Percentiles rank a stretch among this genome's conserved stretches.
phyloP scores from a whole-genome alignment of 352 stramenopile genomes.

The Discostella stelligera region DNA sequence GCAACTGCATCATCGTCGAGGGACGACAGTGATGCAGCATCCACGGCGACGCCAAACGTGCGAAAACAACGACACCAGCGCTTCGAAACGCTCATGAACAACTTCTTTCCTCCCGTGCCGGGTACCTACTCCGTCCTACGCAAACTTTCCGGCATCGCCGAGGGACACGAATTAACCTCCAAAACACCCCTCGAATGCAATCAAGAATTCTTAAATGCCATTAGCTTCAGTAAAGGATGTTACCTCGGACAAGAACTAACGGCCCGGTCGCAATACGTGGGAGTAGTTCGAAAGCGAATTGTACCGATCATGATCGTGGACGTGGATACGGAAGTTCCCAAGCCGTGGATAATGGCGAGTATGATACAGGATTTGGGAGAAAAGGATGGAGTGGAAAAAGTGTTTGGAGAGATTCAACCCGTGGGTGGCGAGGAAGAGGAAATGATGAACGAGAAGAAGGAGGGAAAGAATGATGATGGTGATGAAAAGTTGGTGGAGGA shows the following conservation, averaged over 20 bases:
- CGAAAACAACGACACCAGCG: constrained; percentile 7
- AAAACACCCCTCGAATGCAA: constrained; percentile 71
- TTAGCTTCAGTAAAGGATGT: constrained; percentile 76
- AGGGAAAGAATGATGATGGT: not conserved
- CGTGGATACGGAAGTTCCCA: constrained; percentile 66
- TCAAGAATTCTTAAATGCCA: constrained; percentile 76
- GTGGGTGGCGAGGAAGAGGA: constrained; percentile 7
- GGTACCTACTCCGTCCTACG: constrained; percentile 74
- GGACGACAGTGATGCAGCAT: not conserved
- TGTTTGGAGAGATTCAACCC: constrained; percentile 22
- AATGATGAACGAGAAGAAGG: not conserved
- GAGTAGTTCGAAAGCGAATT: constrained; percentile 73
- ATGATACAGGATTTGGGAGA: constrained; percentile 66
- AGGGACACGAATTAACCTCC: constrained; percentile 63
- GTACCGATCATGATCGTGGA: constrained; percentile 70
- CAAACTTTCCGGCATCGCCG: constrained; percentile 66
- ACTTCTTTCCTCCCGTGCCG: constrained; percentile 49
- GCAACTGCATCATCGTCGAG: not conserved
- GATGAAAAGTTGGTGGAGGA: not conserved
- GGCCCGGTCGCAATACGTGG: constrained; percentile 71
- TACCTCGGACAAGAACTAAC: constrained; percentile 81
- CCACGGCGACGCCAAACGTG: constrained; percentile 1
- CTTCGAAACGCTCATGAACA: constrained; percentile 52
- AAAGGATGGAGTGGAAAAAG: constrained; percentile 33
- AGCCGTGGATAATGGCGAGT: constrained; percentile 67